phyloP scores from a whole-genome alignment of 331 rosid species.

The Stylosanthes scabra region DNA sequence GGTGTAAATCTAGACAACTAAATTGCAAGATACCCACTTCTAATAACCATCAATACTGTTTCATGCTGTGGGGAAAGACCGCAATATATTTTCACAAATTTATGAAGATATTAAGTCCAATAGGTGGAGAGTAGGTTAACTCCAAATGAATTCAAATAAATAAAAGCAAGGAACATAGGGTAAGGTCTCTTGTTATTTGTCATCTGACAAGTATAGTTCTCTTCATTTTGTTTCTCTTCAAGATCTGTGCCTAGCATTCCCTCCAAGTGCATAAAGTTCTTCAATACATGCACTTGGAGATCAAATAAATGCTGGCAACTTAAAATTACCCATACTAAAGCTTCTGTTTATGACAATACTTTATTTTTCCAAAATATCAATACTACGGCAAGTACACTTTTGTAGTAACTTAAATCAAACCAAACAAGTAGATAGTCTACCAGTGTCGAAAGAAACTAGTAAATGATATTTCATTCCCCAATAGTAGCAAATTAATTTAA shows the following conservation, averaged over 20 bases:
- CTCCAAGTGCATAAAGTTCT: background rate
- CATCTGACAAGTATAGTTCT: background rate
- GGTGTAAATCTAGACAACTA: background rate
- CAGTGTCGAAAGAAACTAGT: background rate
- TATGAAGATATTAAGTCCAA: background rate
- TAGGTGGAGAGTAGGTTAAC: background rate
- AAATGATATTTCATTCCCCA: background rate
- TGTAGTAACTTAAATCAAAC: constrained; percentile 1
- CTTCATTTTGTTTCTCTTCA: background rate
- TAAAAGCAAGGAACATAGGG: background rate
- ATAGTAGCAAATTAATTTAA: background rate
- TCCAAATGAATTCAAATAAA: background rate
- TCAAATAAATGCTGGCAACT: background rate
- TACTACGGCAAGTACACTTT: background rate
- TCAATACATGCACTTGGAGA: background rate
- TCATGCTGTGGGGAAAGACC: background rate
- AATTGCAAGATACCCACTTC: background rate
- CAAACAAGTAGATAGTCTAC: background rate
- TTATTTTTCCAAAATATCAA: background rate
- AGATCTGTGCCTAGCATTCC: background rate
- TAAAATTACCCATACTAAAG: background rate
- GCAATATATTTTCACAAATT: background rate
- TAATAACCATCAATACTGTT: background rate
- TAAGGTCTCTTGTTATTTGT: background rate
- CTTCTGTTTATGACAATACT: background rate